phyloP scores from a whole-genome alignment of 805 yeast species.

The Wickerhamiella siamensis region DNA sequence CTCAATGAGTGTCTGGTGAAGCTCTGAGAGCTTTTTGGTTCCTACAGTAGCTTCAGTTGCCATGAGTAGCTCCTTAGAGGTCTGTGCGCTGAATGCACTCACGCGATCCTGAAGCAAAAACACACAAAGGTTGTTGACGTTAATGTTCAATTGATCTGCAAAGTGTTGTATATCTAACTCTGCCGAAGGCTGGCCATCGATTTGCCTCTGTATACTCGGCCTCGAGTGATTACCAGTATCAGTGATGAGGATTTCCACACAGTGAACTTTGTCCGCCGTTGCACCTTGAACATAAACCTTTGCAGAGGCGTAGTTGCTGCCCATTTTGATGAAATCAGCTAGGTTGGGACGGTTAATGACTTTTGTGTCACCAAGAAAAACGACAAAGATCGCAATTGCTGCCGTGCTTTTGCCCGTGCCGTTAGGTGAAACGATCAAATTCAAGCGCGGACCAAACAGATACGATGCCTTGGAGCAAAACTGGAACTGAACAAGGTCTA shows the following conservation, averaged over 20 bases:
- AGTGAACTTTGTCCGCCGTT: background rate
- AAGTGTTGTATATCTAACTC: constrained; percentile 39
- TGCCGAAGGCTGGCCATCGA: constrained; percentile 11
- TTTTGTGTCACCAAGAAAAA: constrained; percentile 52
- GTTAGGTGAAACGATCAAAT: constrained; percentile 90
- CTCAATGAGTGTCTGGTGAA: constrained; percentile 42
- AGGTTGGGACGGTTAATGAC: constrained; percentile 29
- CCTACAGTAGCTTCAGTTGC: constrained; percentile 78
- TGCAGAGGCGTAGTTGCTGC: constrained; percentile 5
- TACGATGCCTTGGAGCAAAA: constrained; percentile 14
- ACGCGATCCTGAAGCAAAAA: constrained; percentile 93
- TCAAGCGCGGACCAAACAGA: constrained; percentile 64
- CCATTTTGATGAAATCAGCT: constrained; percentile 13
- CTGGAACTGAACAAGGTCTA: constrained; percentile 16
- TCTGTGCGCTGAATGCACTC: constrained; percentile 72
- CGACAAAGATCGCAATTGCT: constrained; percentile 83
- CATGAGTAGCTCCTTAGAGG: constrained; percentile 55
- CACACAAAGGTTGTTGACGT: constrained; percentile 82
- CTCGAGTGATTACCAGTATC: background rate
- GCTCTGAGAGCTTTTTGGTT: constrained; percentile 31
- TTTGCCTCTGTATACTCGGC: constrained; percentile 4
- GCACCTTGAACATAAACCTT: constrained; percentile 9
- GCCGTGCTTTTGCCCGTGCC: constrained; percentile 93
- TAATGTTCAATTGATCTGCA: constrained; percentile 63
- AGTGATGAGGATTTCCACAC: constrained; percentile 4